Percentiles rank a stretch among this genome's conserved stretches.
Evolutionary conservation across 108 stramenopile genomes (phyloP).

Genomic region (Conticribra weissflogii): DNA sequence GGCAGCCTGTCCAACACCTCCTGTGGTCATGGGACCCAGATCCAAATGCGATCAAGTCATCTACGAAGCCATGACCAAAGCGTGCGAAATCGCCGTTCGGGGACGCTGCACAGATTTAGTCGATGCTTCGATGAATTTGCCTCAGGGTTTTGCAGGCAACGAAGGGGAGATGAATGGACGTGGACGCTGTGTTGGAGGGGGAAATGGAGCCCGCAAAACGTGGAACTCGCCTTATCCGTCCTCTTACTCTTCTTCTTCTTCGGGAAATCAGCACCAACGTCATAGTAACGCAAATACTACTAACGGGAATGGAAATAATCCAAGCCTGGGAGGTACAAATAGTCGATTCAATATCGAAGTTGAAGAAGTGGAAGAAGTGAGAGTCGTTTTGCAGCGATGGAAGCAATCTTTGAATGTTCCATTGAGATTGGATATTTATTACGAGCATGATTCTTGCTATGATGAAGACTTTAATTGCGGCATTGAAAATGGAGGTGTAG

Average conservation of each 20-base stretch:
- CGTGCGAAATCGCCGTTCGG: constrained; percentile 78
- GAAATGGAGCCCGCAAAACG: not conserved
- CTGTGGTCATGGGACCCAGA: constrained; percentile 38
- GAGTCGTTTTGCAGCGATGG: constrained; percentile 59
- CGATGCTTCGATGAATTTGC: not conserved
- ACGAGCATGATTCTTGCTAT: constrained; percentile 49
- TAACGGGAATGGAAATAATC: constrained; percentile 22
- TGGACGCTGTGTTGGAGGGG: not conserved
- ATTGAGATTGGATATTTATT: constrained; percentile 85
- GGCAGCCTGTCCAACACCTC: not conserved
- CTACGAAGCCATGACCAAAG: constrained; percentile 86
- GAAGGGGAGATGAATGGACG: too few relatives aligned
- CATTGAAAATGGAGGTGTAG: not conserved
- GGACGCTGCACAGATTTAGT: constrained; percentile 58
- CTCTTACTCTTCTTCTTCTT: not conserved
- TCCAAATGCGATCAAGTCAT: constrained; percentile 90
- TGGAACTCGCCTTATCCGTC: not conserved
- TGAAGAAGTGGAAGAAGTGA: constrained; percentile 60
- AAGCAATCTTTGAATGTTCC: constrained; percentile 69
- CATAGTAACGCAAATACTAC: constrained; percentile 13
- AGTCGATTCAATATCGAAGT: constrained; percentile 78
- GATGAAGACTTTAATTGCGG: constrained; percentile 4
- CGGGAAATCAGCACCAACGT: constrained; percentile 19
- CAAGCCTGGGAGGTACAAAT: not conserved
- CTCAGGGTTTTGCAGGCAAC: too few relatives aligned